Evolutionary conservation across 805 yeast species (phyloP), one percentile per base, ranked within the genome.

Genomic region (Brettanomyces nanus): DNA sequence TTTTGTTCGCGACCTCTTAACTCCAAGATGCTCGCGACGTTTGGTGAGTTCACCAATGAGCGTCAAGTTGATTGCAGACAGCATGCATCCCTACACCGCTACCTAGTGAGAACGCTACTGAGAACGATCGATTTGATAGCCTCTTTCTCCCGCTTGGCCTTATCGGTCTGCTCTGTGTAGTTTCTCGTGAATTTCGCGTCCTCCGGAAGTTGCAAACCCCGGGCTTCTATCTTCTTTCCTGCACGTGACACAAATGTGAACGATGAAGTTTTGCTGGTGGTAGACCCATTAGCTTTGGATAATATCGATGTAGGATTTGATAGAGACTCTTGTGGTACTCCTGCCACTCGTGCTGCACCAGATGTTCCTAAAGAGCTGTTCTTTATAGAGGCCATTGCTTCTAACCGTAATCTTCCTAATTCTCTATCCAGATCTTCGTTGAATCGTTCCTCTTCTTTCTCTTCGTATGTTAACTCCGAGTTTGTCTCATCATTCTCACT

Each of bases 191-290:
- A 70, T 38, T 64, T 69, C 19, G 70, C 69, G 42, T 73, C 63
- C 1, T 66, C 57, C 0, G 87, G 86, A 26, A 83, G 56, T 4
- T 52, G 56, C 19, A 81, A 51, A 25, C 61, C 65, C 35, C 68
- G 67, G 1, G 73, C 59, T 28, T 59, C 56, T 3, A 65, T 56
- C 43, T 62, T 68, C 47, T 69, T 70, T 17, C 79, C 82, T 20
- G 66, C 57, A 45, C 68, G 75, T 6, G 80, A 71, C 37, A 81
- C 54, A 38, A 81, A 65, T 3, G 74, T 70, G 52, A 80, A 80
- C 7, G 6, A 9, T 11, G 7, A 7, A 7, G 26, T 29, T 27
- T 7, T 15, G 18, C 4, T 11, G 28, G 14, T 19, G 5, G 29
- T 21, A 17, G 9, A 9, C n/a, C 14, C 6, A n/a, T 53, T 55